Percentiles rank a stretch among this genome's conserved stretches.
phyloP scores from a whole-genome alignment of 2,329 filamentous ascomycete species.

The Hymenoscyphus albidus region DNA sequence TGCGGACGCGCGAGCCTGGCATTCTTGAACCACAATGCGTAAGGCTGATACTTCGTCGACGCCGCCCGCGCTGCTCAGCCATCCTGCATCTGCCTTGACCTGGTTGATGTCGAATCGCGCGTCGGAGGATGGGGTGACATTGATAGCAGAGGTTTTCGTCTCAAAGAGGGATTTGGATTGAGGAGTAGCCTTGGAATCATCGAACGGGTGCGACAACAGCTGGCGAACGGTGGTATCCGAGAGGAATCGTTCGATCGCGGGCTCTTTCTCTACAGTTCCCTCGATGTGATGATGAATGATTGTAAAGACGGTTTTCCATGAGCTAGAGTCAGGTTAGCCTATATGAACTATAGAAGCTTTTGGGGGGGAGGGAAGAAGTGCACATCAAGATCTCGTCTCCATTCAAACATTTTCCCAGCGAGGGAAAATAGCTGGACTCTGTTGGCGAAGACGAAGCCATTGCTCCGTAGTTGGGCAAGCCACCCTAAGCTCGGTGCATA shows the following conservation, averaged over 20 bases:
- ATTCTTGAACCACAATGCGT: constrained; percentile 75
- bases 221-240: constrained; percentile 63
- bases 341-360: not conserved
- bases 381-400: constrained; percentile 79
- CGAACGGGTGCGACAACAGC: constrained; percentile 65
- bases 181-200: constrained; percentile 54
- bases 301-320: constrained; percentile 58
- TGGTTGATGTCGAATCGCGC: constrained; percentile 69
- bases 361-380: constrained; percentile 32
- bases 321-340: constrained; percentile 40
- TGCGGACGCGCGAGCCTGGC: constrained; percentile 72
- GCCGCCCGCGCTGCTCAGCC: constrained; percentile 74
- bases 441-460: constrained; percentile 69
- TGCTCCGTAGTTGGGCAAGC: constrained; percentile 45
- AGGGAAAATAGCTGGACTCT: constrained; percentile 73
- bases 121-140: constrained; percentile 66
- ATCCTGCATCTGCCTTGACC: constrained; percentile 80
- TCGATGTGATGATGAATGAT: constrained; percentile 54
- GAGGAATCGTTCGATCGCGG: constrained; percentile 61
- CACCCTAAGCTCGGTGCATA: constrained; percentile 32
- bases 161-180: constrained; percentile 71
- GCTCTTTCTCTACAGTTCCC: constrained; percentile 54
- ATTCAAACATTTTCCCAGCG: constrained; percentile 78
- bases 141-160: constrained; percentile 81
- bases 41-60: constrained; percentile 81